These are phyloP conservation scores for Pythium utonaiense DNA, from an alignment of 352 stramenopile species.

Conservation along the genomic window DNA sequence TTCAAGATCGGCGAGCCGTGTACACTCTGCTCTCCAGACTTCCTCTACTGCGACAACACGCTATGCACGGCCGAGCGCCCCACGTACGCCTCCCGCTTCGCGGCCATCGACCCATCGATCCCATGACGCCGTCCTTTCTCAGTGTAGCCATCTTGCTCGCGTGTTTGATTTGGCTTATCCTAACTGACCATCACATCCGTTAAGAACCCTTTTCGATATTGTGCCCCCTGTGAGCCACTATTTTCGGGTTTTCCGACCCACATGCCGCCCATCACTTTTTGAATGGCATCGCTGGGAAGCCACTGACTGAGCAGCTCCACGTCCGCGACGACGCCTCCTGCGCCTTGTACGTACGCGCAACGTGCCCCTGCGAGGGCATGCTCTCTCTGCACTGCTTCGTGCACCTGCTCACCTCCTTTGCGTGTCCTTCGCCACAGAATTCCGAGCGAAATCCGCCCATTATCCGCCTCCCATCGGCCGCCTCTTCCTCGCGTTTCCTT, in stretches of 20 bases:
- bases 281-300: constrained; percentile 12
- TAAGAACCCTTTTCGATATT: no score
- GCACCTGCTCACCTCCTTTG: not conserved
- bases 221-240: no score
- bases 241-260: not conserved
- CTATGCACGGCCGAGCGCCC: constrained; percentile 18
- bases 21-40: constrained; percentile 5
- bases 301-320: not conserved
- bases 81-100: constrained; percentile 6
- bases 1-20: constrained; percentile 18
- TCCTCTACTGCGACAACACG: constrained; percentile 14
- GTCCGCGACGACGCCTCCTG: not conserved
- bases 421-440: not conserved
- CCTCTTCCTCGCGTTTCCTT: not conserved
- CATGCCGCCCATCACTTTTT: constrained; percentile 8
- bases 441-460: not conserved
- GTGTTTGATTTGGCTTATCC: no score
- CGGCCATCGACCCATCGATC: constrained; percentile 11
- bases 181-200: no score
- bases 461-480: not conserved
- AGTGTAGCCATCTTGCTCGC: constrained; percentile 3
- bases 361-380: not conserved
- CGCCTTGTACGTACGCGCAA: constrained; percentile 2
- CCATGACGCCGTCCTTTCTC: not conserved
- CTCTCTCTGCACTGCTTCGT: not conserved